These are phyloP conservation scores for Talaromyces wortmannii DNA, from an alignment of 495 filamentous ascomycete species.

Conservation along the genomic window DNA sequence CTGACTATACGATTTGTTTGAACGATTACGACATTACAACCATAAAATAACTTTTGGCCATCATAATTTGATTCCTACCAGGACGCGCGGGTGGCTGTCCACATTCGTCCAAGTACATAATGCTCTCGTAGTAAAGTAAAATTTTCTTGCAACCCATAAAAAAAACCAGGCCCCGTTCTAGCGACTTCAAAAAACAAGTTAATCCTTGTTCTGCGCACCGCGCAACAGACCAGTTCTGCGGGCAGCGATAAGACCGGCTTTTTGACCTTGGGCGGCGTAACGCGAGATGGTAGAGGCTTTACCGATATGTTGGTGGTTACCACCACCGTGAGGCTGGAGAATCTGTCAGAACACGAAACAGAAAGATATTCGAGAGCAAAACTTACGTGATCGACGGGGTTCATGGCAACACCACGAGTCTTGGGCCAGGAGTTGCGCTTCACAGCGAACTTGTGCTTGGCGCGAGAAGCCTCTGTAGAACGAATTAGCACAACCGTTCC, in stretches of 20 bases:
- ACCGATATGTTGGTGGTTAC: slow-evolving; percentile 99
- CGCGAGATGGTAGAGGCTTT: slow-evolving; percentile 99
- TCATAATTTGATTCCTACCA: no score
- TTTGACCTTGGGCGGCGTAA: slow-evolving; percentile 96
- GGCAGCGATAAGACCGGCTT: slow-evolving; percentile 99
- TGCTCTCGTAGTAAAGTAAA: slow-evolving; percentile 43
- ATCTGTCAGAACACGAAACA: background rate
- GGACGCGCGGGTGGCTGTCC: slow-evolving; percentile 36
- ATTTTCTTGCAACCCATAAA: slow-evolving; percentile 41
- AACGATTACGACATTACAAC: no score
- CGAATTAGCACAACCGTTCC: background rate
- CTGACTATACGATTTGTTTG: no score
- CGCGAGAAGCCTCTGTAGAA: slow-evolving; percentile 80
- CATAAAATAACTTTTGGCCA: no score
- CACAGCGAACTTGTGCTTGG: slow-evolving; percentile 99
- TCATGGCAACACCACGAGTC: slow-evolving; percentile 99
- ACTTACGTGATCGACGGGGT: slow-evolving; percentile 94
- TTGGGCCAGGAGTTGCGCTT: slow-evolving; percentile 99
- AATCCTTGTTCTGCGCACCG: slow-evolving; percentile 99
- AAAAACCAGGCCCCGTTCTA: slow-evolving; percentile 33
- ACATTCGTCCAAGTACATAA: slow-evolving; percentile 44
- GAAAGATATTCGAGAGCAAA: background rate
- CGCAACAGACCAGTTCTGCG: slow-evolving; percentile 97
- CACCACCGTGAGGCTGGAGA: slow-evolving; percentile 90
- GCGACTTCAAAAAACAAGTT: slow-evolving; percentile 18